Percentiles rank a stretch among this genome's conserved stretches.
Evolutionary conservation across 2,329 filamentous ascomycete genomes (phyloP).

Genomic region (Mycosphaerella arachidis): DNA sequence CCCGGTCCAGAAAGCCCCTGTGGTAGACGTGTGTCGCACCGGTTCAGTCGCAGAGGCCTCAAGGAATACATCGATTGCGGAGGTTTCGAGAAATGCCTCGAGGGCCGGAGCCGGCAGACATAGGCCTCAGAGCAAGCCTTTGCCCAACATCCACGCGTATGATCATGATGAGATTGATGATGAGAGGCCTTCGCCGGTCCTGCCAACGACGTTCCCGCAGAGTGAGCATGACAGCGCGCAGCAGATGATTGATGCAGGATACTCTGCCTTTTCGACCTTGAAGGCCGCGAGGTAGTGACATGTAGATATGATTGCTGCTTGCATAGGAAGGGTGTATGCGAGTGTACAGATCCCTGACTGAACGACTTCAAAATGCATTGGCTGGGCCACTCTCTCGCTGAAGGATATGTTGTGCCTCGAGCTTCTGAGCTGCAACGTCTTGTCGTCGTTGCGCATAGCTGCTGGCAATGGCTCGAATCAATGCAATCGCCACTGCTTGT

Average conservation of each 20-base stretch:
- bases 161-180: slow-evolving; percentile 2
- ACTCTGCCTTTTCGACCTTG: slow-evolving; percentile 14
- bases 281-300: neutral
- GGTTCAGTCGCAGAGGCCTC: neutral
- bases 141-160: neutral
- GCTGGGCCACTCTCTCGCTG: neutral
- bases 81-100: neutral
- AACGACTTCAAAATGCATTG: neutral
- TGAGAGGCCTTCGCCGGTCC: slow-evolving; percentile 2
- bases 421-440: neutral
- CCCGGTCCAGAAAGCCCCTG: neutral
- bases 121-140: neutral
- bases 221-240: slow-evolving; percentile 3
- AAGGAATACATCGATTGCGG: neutral
- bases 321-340: neutral
- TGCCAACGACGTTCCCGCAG: slow-evolving; percentile 1
- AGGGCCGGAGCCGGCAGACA: neutral
- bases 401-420: neutral
- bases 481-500: slow-evolving; percentile 25
- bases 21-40: neutral
- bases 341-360: neutral
- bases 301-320: neutral
- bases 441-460: slow-evolving; percentile 16
- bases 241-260: slow-evolving; percentile 17
- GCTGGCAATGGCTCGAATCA: slow-evolving; percentile 36